Evolutionary conservation across 371 early-diverging fungal species (phyloP).

Genomic region (Lichtheimia corymbifera): DNA sequence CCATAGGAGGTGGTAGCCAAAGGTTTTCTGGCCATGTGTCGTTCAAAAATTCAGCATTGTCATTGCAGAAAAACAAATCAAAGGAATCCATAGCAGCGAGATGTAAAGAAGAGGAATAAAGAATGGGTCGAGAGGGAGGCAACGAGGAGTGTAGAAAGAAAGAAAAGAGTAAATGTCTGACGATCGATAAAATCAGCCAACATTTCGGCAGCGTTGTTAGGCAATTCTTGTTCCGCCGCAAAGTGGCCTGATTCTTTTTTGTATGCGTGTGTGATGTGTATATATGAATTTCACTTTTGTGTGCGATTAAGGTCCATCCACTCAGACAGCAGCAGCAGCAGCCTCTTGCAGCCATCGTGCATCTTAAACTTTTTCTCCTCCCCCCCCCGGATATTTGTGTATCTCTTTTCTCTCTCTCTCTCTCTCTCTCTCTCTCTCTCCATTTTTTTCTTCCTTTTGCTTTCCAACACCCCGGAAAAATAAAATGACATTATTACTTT

Average conservation of each 20-base stretch:
- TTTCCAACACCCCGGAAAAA: too few species aligned
- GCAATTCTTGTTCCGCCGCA: constrained; percentile 1
- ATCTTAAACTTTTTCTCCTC: too few species aligned
- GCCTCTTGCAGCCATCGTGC: too few species aligned
- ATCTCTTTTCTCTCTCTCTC: too few species aligned
- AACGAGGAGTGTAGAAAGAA: neutral
- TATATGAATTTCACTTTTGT: too few species aligned
- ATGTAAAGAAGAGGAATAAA: neutral
- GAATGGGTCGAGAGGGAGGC: neutral
- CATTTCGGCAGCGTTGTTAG: neutral
- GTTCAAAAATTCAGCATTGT: neutral
- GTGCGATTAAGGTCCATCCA: too few species aligned
- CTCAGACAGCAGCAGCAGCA: too few species aligned
- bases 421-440: too few species aligned
- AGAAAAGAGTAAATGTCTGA: neutral
- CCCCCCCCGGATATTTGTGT: too few species aligned
- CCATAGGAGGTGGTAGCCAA: constrained; percentile 2
- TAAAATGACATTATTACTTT: too few species aligned
- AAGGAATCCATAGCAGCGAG: neutral
- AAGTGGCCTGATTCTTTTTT: constrained; percentile 6
- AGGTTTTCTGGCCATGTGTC: neutral
- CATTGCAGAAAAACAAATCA: constrained; percentile 1
- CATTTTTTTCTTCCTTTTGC: too few species aligned
- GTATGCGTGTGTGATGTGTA: too few species aligned
- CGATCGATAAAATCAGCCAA: constrained; percentile 4